These are phyloP conservation scores for Mycothermus thermophilus DNA, from an alignment of 495 filamentous ascomycete species.

Conservation along the genomic window DNA sequence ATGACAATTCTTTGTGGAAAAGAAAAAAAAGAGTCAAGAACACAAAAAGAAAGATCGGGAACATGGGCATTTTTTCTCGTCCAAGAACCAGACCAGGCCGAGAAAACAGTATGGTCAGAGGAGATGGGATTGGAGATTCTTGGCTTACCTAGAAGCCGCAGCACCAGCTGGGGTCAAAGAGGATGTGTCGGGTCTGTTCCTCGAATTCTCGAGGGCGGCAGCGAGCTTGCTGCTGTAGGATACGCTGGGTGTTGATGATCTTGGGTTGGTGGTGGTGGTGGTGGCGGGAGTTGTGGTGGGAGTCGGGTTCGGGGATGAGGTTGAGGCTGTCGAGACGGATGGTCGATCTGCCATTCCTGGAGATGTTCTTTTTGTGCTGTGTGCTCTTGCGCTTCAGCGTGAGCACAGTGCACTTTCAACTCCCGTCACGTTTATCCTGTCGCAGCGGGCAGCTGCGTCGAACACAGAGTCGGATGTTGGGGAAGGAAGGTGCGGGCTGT, in stretches of 20 bases:
- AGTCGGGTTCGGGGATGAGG: conserved; percentile 8
- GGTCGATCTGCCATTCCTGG: conserved; percentile 27
- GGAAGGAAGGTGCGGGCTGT: conserved; percentile 19
- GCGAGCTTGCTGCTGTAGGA: conserved; percentile 26
- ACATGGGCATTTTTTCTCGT: no score
- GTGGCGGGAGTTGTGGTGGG: conserved; percentile 11
- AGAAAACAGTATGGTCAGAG: no score
- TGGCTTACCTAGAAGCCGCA: conserved; percentile 26
- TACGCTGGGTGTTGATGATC: conserved; percentile 16
- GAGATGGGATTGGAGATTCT: no score
- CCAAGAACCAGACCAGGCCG: no score
- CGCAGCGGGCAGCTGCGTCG: no score
- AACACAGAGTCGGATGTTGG: conserved; percentile 15
- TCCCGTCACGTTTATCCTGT: no score
- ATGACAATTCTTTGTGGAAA: no score
- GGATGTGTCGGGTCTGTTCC: conserved; percentile 11
- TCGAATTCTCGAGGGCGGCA: conserved; percentile 18
- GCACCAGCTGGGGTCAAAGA: conserved; percentile 15
- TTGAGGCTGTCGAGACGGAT: conserved; percentile 19
- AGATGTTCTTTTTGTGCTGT: no score
- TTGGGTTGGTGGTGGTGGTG: conserved; percentile 15
- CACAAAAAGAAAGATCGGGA: conserved; percentile 1
- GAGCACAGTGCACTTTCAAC: conserved; percentile 13
- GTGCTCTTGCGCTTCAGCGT: no score
- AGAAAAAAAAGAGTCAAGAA: conserved; percentile 1